phyloP scores from a whole-genome alignment of 768 basidiomycete genomes.

The Lactifluus pinguis region DNA sequence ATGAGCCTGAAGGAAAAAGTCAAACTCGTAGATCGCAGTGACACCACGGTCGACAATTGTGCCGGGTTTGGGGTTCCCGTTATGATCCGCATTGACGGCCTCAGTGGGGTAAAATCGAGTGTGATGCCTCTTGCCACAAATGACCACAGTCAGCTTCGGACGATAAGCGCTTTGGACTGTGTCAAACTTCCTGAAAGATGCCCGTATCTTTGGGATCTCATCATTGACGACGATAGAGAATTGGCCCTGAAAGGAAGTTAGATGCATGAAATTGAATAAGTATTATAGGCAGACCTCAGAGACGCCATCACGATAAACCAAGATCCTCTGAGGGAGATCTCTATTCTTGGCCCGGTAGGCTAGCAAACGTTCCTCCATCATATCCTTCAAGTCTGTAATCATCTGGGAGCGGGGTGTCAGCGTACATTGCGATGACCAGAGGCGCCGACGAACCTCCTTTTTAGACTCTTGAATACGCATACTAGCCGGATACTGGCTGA shows the following conservation, averaged over 20 bases:
- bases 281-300: slow-evolving; percentile 46
- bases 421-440: background rate
- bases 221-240: slow-evolving; percentile 36
- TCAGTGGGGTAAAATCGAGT: slow-evolving; percentile 49
- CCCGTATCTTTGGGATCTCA: slow-evolving; percentile 36
- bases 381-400: slow-evolving; percentile 38
- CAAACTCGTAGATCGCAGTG: slow-evolving; percentile 45
- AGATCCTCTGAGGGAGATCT: slow-evolving; percentile 35
- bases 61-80: slow-evolving; percentile 44
- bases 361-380: slow-evolving; percentile 41
- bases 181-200: slow-evolving; percentile 35
- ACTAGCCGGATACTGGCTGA: slow-evolving; percentile 43
- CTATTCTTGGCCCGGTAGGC: slow-evolving; percentile 31
- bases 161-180: slow-evolving; percentile 31
- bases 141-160: slow-evolving; percentile 42
- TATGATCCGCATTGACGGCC: slow-evolving; percentile 30
- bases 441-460: slow-evolving; percentile 51
- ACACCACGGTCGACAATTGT: slow-evolving; percentile 49
- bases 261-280: background rate
- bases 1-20: slow-evolving; percentile 48
- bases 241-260: slow-evolving; percentile 32
- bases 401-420: slow-evolving; percentile 26
- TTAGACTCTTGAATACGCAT: slow-evolving; percentile 44
- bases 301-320: slow-evolving; percentile 69
- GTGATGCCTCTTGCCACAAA: slow-evolving; percentile 52